Conservation (phyloP, 2,329 filamentous ascomycete genomes). For the Fusarium sp. region DNA sequence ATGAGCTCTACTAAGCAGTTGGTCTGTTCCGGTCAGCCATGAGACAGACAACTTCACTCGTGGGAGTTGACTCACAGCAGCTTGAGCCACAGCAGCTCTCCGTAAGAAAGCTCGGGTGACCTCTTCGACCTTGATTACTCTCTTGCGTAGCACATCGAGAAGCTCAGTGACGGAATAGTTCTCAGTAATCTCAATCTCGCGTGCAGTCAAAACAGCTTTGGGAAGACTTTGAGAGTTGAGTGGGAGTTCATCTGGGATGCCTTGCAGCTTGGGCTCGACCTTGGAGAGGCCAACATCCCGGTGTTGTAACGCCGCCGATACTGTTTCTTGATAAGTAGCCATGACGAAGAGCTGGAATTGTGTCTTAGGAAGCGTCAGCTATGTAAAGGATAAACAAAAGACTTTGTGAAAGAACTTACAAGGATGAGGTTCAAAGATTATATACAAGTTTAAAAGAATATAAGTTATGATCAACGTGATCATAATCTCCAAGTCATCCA, state of each 20-base stretch:
- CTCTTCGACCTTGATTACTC: constrained; percentile 46
- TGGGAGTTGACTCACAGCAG: constrained; percentile 29
- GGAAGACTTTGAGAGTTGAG: constrained; percentile 44
- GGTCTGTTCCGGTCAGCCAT: constrained; percentile 33
- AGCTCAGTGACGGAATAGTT: constrained; percentile 44
- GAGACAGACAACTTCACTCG: no score
- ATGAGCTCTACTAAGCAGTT: constrained; percentile 53
- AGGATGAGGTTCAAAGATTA: not conserved
- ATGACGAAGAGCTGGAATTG: not conserved
- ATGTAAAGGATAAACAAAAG: no score
- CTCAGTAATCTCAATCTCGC: constrained; percentile 49
- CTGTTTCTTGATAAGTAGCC: constrained; percentile 27
- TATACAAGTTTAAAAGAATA: not conserved
- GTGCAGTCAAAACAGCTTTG: constrained; percentile 37
- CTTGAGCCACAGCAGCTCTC: constrained; percentile 46
- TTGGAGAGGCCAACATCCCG: constrained; percentile 46
- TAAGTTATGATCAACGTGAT: not conserved
- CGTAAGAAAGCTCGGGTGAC: constrained; percentile 47
- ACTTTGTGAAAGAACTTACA: not conserved
- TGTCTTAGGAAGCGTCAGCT: not conserved
- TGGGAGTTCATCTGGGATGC: constrained; percentile 40
- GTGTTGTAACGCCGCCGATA: constrained; percentile 16
- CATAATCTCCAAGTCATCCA: constrained; percentile 6
- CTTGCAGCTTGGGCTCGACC: constrained; percentile 45
- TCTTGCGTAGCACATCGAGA: constrained; percentile 31